phyloP scores from a whole-genome alignment of 148 eudicot species.

The Oxyria digyna region DNA sequence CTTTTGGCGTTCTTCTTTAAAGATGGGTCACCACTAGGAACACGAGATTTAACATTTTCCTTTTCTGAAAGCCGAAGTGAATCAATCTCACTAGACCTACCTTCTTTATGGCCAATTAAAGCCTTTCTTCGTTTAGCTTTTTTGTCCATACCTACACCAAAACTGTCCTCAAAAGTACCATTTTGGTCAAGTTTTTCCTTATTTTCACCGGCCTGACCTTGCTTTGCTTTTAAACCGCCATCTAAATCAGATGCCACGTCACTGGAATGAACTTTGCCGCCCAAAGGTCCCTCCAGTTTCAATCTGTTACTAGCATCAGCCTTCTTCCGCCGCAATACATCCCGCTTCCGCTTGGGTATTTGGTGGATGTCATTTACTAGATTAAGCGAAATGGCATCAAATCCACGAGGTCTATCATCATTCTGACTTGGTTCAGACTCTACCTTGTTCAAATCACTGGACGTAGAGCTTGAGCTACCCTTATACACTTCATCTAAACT shows the following conservation, averaged over 20 bases:
- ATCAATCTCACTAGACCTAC: conserved; percentile 19
- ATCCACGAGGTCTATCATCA: conserved; percentile 13
- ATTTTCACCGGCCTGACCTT: not conserved
- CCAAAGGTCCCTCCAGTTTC: conserved; percentile 18
- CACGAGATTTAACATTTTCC: conserved; percentile 26
- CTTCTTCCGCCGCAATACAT: conserved; percentile 54
- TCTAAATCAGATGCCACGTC: conserved; percentile 9
- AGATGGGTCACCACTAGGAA: conserved; percentile 25
- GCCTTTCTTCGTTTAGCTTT: conserved; percentile 27
- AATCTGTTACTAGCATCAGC: conserved; percentile 24
- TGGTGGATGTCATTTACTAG: conserved; percentile 25
- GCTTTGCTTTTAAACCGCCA: conserved; percentile 11
- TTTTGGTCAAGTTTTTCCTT: conserved; percentile 12
- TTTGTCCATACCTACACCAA: conserved; percentile 10
- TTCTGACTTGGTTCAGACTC: conserved; percentile 17
- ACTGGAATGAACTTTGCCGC: conserved; percentile 22
- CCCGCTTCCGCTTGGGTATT: conserved; percentile 74
- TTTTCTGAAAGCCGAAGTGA: conserved; percentile 22
- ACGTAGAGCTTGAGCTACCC: conserved; percentile 10
- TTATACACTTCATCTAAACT: conserved; percentile 17
- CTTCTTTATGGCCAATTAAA: conserved; percentile 18
- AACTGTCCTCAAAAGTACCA: conserved; percentile 16
- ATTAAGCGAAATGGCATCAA: conserved; percentile 30
- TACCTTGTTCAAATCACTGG: conserved; percentile 12
- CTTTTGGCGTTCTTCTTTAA: conserved; percentile 25